phyloP scores from a whole-genome alignment of 495 filamentous ascomycete genomes.

The Neurospora hispaniola region DNA sequence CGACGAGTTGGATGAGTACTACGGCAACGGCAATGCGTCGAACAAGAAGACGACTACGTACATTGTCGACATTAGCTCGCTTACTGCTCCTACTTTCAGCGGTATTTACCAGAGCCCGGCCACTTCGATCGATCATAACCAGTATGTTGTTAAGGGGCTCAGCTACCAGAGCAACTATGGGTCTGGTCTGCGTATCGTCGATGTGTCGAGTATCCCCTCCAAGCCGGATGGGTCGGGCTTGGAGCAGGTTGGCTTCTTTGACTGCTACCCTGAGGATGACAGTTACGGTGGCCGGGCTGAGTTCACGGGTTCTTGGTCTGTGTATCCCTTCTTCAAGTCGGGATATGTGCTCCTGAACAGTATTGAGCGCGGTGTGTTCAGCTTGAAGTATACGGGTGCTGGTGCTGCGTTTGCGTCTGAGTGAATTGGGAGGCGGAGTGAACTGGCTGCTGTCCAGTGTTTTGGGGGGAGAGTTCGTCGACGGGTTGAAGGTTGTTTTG shows the following conservation, averaged over 20 bases:
- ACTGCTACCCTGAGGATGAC: constrained; percentile 52
- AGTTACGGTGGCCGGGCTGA: constrained; percentile 36
- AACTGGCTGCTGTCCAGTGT: background rate
- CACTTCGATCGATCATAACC: constrained; percentile 49
- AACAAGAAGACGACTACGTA: constrained; percentile 40
- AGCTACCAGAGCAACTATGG: constrained; percentile 51
- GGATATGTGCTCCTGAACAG: constrained; percentile 49
- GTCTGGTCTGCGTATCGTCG: constrained; percentile 44
- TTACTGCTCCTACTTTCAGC: constrained; percentile 39
- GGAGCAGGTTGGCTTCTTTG: constrained; percentile 45
- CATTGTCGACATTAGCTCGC: constrained; percentile 45
- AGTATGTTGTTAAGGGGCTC: constrained; percentile 42
- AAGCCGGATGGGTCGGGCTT: constrained; percentile 42
- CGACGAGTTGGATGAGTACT: constrained; percentile 50
- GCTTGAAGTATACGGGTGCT: constrained; percentile 28
- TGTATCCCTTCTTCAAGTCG: constrained; percentile 46
- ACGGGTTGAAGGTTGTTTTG: background rate
- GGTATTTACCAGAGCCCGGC: constrained; percentile 39
- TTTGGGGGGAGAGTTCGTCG: background rate
- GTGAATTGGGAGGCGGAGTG: background rate
- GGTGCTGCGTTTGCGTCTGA: background rate
- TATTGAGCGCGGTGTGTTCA: constrained; percentile 49
- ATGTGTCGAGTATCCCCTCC: constrained; percentile 32
- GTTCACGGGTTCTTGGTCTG: constrained; percentile 49
- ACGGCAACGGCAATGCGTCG: constrained; percentile 33